Evolutionary conservation across 2,329 filamentous ascomycete species (phyloP).

Genomic region (Diaporthe longicolla): DNA sequence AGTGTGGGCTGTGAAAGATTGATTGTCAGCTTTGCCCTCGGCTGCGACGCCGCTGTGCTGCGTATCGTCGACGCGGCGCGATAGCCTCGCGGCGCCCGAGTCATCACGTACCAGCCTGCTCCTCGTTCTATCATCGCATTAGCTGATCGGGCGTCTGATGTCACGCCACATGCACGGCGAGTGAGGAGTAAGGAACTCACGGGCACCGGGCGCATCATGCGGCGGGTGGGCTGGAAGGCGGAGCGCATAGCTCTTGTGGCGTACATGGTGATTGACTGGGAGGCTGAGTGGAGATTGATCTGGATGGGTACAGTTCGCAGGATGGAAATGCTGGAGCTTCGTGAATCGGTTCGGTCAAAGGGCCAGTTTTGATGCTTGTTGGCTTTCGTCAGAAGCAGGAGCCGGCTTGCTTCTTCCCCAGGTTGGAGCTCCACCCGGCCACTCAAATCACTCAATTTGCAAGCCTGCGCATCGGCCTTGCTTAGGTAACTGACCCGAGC

Average conservation of each 20-base stretch:
- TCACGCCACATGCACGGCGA: slow-evolving; percentile 25
- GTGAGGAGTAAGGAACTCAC: slow-evolving; percentile 64
- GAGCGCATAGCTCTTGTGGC: slow-evolving; percentile 76
- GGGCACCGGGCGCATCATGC: slow-evolving; percentile 79
- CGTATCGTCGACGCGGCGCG: neutral
- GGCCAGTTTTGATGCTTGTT: slow-evolving; percentile 34
- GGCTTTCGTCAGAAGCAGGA: slow-evolving; percentile 37
- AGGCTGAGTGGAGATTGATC: slow-evolving; percentile 50
- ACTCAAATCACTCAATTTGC: slow-evolving; percentile 42
- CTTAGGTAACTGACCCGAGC: slow-evolving; percentile 35
- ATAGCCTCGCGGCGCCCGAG: slow-evolving; percentile 38
- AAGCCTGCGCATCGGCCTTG: slow-evolving; percentile 30
- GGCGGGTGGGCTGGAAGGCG: slow-evolving; percentile 72
- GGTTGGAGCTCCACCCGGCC: slow-evolving; percentile 40
- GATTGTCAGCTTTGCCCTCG: slow-evolving; percentile 33
- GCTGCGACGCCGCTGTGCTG: neutral
- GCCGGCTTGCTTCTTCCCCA: slow-evolving; percentile 34
- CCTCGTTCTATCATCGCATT: slow-evolving; percentile 69
- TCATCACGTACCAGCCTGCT: slow-evolving; percentile 73
- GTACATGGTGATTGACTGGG: slow-evolving; percentile 70
- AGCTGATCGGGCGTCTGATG: slow-evolving; percentile 52
- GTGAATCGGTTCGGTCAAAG: slow-evolving; percentile 41
- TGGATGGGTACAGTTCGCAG: slow-evolving; percentile 28
- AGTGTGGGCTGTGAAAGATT: slow-evolving; percentile 81
- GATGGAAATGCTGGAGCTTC: slow-evolving; percentile 40